These are phyloP conservation scores for Petunia secreta DNA, from an alignment of 257 asterid species.

Conservation along the genomic window DNA sequence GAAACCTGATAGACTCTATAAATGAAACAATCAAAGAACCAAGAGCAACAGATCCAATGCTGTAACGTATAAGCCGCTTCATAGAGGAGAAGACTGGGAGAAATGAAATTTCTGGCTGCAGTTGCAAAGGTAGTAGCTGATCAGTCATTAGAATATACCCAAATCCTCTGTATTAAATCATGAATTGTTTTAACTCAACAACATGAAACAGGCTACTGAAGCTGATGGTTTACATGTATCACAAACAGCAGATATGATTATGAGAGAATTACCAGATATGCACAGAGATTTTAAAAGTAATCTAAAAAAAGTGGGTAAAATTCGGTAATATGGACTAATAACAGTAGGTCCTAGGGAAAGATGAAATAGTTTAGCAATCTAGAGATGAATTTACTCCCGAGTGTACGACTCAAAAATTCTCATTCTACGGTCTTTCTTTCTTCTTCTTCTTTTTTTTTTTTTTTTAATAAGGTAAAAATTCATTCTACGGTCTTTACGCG, in stretches of 20 bases:
- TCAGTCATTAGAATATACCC: background rate
- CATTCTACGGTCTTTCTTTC: too few relatives aligned
- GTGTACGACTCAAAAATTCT: background rate
- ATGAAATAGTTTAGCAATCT: background rate
- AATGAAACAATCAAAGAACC: constrained; percentile 84
- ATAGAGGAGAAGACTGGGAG: constrained; percentile 94
- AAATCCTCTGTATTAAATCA: background rate
- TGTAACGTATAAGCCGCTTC: constrained; percentile 87
- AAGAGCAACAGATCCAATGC: constrained; percentile 88
- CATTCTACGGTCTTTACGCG: background rate
- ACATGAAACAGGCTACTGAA: background rate
- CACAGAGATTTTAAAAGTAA: background rate
- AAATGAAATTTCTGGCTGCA: constrained; percentile 84
- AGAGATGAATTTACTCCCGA: background rate
- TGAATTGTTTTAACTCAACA: background rate
- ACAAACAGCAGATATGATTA: background rate
- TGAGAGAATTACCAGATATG: background rate
- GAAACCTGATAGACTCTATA: constrained; percentile 76
- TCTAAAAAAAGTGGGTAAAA: background rate
- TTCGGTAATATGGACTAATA: background rate
- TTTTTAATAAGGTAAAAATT: background rate
- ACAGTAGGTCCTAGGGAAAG: background rate
- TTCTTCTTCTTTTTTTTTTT: too few relatives aligned
- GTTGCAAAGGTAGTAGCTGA: background rate
- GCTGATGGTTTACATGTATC: background rate